Conservation (phyloP, 2,329 filamentous ascomycete genomes). For the Gremmenia infestans region DNA sequence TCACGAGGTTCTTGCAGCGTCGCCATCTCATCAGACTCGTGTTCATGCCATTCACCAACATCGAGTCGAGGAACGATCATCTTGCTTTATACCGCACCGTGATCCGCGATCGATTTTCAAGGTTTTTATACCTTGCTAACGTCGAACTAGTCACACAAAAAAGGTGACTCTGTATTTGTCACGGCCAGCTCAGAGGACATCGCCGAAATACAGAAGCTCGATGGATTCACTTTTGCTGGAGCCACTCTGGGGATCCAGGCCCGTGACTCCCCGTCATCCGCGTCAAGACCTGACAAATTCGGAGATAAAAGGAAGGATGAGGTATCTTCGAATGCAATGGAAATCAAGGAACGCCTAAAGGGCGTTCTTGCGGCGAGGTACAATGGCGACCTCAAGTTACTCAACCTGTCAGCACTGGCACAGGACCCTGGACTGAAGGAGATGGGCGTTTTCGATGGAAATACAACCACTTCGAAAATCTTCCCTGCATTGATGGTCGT, state of each 20-base stretch:
- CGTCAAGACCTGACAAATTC: conserved; percentile 24
- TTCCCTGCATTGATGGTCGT: conserved; percentile 90
- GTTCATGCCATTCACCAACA: conserved; percentile 34
- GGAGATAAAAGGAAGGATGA: conserved; percentile 34
- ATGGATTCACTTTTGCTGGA: conserved; percentile 65
- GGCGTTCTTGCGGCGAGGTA: conserved; percentile 72
- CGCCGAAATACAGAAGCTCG: conserved; percentile 60
- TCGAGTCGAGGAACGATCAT: conserved; percentile 25
- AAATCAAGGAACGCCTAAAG: conserved; percentile 65
- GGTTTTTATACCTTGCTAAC: conserved; percentile 53
- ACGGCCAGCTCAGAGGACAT: conserved; percentile 60
- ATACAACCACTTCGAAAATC: conserved; percentile 61
- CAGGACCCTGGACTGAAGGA: conserved; percentile 65
- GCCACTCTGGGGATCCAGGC: conserved; percentile 51
- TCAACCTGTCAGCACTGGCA: conserved; percentile 76
- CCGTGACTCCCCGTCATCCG: conserved; percentile 24
- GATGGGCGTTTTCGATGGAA: conserved; percentile 67
- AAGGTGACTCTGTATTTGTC: conserved; percentile 65
- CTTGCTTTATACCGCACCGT: conserved; percentile 22
- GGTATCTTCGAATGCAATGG: conserved; percentile 48
- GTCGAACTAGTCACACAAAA: conserved; percentile 60
- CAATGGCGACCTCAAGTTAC: conserved; percentile 62
- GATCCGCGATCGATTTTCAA: conserved; percentile 34
- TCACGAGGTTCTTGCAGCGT: conserved; percentile 31
- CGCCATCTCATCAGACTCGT: conserved; percentile 37